These are phyloP conservation scores for Raddia distichophylla DNA, from an alignment of 176 grass and related monocot species.

Conservation along the genomic window DNA sequence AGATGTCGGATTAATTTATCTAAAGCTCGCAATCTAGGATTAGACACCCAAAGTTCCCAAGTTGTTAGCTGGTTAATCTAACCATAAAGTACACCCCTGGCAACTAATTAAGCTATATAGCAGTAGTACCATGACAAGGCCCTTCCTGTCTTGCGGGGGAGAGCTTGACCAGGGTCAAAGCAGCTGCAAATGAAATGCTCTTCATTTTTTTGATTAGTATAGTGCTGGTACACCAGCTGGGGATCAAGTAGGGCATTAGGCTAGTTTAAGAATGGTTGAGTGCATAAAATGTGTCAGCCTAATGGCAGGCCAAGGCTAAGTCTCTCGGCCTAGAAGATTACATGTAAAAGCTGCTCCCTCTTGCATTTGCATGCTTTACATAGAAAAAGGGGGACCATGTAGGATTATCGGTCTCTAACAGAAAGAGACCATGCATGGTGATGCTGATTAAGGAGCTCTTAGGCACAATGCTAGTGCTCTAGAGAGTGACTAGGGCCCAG, in stretches of 20 bases:
- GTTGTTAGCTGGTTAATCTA: conserved; percentile 26
- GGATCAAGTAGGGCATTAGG: conserved; percentile 41
- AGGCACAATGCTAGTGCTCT: not conserved
- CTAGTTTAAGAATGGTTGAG: conserved; percentile 29
- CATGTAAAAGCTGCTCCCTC: not conserved
- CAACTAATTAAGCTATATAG: not conserved
- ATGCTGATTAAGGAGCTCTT: not conserved
- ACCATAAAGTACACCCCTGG: conserved; percentile 49
- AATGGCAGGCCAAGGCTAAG: conserved; percentile 29
- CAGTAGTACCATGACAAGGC: not conserved
- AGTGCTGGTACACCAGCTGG: not conserved
- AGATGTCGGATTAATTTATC: conserved; percentile 25
- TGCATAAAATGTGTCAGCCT: conserved; percentile 39
- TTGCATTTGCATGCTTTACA: not conserved
- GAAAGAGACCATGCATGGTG: not conserved
- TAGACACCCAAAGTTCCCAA: conserved; percentile 32
- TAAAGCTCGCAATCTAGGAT: conserved; percentile 47
- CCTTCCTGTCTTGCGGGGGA: conserved; percentile 21
- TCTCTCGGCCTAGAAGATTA: conserved; percentile 22
- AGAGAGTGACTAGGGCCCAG: conserved; percentile 9
- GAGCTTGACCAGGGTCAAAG: conserved; percentile 34
- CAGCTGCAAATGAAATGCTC: not conserved
- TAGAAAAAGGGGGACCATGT: not conserved
- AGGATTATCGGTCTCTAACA: not conserved
- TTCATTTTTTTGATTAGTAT: not conserved